Conservation (phyloP, 352 stramenopile species). For the Phytopythium montanum region DNA sequence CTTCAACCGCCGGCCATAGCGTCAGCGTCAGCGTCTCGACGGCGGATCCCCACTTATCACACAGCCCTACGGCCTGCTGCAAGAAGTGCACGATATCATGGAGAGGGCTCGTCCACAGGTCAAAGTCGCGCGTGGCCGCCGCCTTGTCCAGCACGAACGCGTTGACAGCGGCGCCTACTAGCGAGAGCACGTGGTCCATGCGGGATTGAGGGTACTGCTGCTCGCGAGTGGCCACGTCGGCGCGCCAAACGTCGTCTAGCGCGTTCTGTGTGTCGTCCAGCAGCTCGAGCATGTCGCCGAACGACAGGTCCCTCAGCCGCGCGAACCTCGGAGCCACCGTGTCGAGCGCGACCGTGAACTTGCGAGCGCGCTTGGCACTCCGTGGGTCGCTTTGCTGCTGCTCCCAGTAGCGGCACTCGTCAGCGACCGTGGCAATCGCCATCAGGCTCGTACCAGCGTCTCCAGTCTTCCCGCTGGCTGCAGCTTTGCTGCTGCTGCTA, state of each 20-base stretch:
- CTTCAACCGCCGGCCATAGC: conserved; percentile 75
- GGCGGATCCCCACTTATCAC: conserved; percentile 74
- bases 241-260: conserved; percentile 89
- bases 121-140: conserved; percentile 25
- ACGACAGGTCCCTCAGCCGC: conserved; percentile 44
- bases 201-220: conserved; percentile 78
- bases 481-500: conserved; percentile 12
- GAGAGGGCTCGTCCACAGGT: conserved; percentile 71
- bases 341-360: conserved; percentile 79
- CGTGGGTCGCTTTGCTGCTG: conserved; percentile 36
- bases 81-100: conserved; percentile 59
- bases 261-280: conserved; percentile 83
- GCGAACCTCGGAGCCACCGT: conserved; percentile 79
- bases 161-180: conserved; percentile 78
- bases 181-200: conserved; percentile 87
- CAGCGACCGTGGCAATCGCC: conserved; percentile 74
- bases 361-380: conserved; percentile 62
- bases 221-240: conserved; percentile 42
- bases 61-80: conserved; percentile 59
- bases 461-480: conserved; percentile 3
- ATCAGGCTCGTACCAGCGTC: conserved; percentile 37
- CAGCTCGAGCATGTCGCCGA: conserved; percentile 83
- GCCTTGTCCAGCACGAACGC: conserved; percentile 54
- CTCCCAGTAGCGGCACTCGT: conserved; percentile 90
- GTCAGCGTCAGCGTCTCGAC: conserved; percentile 77